Percentiles rank a stretch among this genome's conserved stretches.
These are phyloP conservation scores for Litsea cubeba DNA, from an alignment of 164 flowering plant genomes.

Conservation along the genomic window DNA sequence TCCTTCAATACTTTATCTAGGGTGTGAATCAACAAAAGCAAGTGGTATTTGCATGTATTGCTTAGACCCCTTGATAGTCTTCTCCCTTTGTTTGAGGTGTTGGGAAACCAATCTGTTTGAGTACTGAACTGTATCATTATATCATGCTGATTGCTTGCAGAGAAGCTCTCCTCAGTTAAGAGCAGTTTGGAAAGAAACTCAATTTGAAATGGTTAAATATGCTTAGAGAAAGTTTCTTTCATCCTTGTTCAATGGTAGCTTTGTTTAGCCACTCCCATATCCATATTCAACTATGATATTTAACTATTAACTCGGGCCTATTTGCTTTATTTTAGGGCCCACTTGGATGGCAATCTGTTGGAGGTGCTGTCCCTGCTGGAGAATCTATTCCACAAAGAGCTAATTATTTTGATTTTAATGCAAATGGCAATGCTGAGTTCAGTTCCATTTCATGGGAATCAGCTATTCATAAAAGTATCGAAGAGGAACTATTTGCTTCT, in stretches of 20 bases:
- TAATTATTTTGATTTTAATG: conserved; percentile 33
- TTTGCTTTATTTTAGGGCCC: conserved; percentile 59
- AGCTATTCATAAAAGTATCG: conserved; percentile 76
- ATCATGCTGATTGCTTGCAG: not conserved
- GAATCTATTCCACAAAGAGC: conserved; percentile 47
- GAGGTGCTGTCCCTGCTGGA: conserved; percentile 35
- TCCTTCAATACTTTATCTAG: too few relatives aligned
- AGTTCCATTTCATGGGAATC: conserved; percentile 87
- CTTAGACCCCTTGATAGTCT: too few relatives aligned
- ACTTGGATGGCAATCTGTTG: conserved; percentile 77
- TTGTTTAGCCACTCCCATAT: conserved; percentile 1
- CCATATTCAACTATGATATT: not conserved
- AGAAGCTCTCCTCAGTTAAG: not conserved
- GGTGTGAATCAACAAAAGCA: too few relatives aligned
- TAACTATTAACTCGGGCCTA: not conserved
- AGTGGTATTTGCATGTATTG: too few relatives aligned
- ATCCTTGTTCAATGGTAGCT: not conserved
- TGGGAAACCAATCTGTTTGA: too few relatives aligned
- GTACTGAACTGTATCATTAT: not conserved
- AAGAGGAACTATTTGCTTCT: conserved; percentile 79
- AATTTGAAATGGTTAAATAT: not conserved
- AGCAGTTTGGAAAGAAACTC: not conserved
- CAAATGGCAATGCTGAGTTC: conserved; percentile 46
- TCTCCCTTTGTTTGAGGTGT: too few relatives aligned
- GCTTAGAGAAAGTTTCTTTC: not conserved